Base-by-base conservation (phyloP, 2,329 filamentous ascomycete genomes). In the Plectosphaerella sp. region DNA sequence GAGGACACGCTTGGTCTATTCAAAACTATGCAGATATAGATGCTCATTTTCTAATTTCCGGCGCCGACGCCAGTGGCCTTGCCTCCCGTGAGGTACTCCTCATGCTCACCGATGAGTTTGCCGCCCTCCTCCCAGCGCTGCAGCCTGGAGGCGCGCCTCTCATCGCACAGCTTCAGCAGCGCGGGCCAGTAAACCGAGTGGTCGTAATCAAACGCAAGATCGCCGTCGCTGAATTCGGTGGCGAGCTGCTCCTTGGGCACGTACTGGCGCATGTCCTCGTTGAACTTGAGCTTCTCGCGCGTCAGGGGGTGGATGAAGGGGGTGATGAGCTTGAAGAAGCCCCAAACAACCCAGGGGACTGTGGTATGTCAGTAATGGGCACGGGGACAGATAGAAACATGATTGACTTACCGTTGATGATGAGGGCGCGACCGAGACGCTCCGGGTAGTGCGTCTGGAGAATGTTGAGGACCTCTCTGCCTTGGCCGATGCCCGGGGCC, bases 271-370 rank as follows among this genome's bases (percentile, higher is more conserved):
- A 96, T 86, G 65, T 95, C 88, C 69, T 96, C 91, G 76, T 97
- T 97, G 79, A 96, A 97, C 75, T 94, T 95, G 74, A 99, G 86
- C 78, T 99, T 99, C 64, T 94, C 86, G 53, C 89, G 85, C 10
- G 94, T 99, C 62, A 92, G 75, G 8, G 94, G 94, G 70, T 99
- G 94, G 72, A 99, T 96, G 72, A 99, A 97, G 39, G 93, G 91
- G 5, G 85, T 91, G 72, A 99, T 92, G 62, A 97, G 76, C 72
- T 96, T 97, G 80, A 97, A 96, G 79, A 99, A 99, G 48, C 89
- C 89, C 69, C 83, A 87, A 55, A 97, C 89, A 57, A 96, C 81
- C 84, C 90, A 97, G 1, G 93, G 93, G 47, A 96, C 89, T 93
- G 57, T 47, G n/a, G 10, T 14, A 11, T 43, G 11, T 62, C 52